Base-by-base conservation (phyloP, 768 basidiomycete species). In the Clathrus columnatus region DNA sequence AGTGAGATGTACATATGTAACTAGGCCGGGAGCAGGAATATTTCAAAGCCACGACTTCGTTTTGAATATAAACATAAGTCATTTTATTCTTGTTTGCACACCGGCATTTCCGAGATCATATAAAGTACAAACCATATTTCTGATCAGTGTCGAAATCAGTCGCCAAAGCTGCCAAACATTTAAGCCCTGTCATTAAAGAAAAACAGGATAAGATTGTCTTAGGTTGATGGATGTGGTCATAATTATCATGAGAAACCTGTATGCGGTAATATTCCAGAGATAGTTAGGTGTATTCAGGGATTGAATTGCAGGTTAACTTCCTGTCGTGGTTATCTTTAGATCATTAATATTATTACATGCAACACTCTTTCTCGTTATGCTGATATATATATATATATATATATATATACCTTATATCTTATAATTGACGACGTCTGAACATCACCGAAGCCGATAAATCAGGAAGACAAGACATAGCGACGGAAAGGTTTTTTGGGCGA, bases 321-420 rank as follows among this genome's bases (percentile, higher is more conserved):
- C 67, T 78, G 2, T 69, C 68, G 42, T 80, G 77, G 77, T 60
- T 78, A 5, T n/a, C n/a, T n/a, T n/a, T n/a, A n/a, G n/a, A n/a
- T n/a, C n/a, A n/a, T n/a, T n/a, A n/a, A n/a, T n/a, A n/a, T n/a
- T n/a, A n/a, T n/a, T n/a, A n/a, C n/a, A n/a, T n/a, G n/a, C n/a
- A n/a, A n/a, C n/a, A n/a, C n/a, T n/a, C n/a, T n/a, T n/a, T n/a
- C n/a, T n/a, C n/a, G n/a, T n/a, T n/a, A n/a, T n/a, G n/a, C n/a
- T n/a, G n/a, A n/a, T n/a, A n/a, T n/a, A n/a, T n/a, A n/a, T n/a
- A n/a, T n/a, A n/a, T n/a, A n/a, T n/a, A n/a, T n/a, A n/a, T n/a
- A n/a, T n/a, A n/a, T n/a, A n/a, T n/a, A n/a, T n/a, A n/a, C n/a
- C 46, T 14, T 47, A 14, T 4, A 7, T 18, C 11, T 32, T 42